Base-by-base conservation (phyloP, 2,329 filamentous ascomycete species). In the Aspergillus ruber region DNA sequence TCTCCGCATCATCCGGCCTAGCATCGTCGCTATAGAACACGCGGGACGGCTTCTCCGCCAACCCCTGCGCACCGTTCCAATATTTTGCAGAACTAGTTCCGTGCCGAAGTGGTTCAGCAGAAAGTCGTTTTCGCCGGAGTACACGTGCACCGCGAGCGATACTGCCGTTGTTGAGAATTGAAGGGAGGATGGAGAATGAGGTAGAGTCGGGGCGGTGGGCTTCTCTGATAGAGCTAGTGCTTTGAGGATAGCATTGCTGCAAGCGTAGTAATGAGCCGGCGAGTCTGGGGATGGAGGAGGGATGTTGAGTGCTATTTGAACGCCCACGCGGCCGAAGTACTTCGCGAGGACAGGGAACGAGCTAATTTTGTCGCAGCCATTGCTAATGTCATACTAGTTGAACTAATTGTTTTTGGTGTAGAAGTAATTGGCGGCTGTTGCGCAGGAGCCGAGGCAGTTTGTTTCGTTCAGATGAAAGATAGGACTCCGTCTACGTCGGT, bases 41-140 rank as follows among this genome's bases (percentile, higher is more conserved):
- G 0, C 48, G 50, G 21, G 27, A 48, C 0, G 65, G 65, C n/a
- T 53, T 54, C 13, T 52, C 15, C n/a, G 59, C 53, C 41, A 70
- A 68, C 2, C 68, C 69, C 45, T 68, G 66, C 3, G 48, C 50
- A 4, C 67, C 66, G 27, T 56, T 51, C 67, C 67, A 72, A 72
- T 69, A 45, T 70, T 71, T 49, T 71, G 66, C 29, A 71, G 53
- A 4, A 54, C 57, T 4, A 70, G 47, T 41, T 70, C 63, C 7
- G 59, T 59, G 3, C 66, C 68, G 43, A 66, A 42, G 50, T 70
- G 65, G 45, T 68, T 70, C 50, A 69, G 54, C 27, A 69, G 45
- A 58, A 70, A 60, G 53, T 71, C 67, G 50, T 61, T 52, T 44
- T 68, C 58, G n/a, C 67, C 67, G 9, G 61, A 59, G 45, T 66